Conservation (phyloP, 208 protist genomes). For the Giardia duodenalis region DNA sequence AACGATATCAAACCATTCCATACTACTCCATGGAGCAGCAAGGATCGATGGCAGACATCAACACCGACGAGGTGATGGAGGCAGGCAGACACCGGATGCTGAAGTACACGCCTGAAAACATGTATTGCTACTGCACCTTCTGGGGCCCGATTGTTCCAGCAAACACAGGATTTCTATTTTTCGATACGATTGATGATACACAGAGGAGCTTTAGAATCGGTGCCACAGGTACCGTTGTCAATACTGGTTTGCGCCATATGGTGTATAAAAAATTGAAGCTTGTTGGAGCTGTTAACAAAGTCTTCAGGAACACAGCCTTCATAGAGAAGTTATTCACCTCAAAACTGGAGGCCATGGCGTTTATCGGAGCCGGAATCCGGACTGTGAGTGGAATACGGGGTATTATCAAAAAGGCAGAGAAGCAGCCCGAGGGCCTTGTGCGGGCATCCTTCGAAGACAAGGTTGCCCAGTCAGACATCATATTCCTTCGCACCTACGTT, state of each 20-base stretch:
- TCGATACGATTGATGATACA: conserved; percentile 34
- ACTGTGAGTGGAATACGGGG: conserved; percentile 92
- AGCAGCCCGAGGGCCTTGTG: conserved; percentile 62
- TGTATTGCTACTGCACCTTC: conserved; percentile 90
- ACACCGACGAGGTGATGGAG: not conserved
- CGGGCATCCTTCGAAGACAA: conserved; percentile 97
- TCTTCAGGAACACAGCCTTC: conserved; percentile 92
- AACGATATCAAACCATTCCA: conserved; percentile 84
- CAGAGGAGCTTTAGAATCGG: conserved; percentile 65
- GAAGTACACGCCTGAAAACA: conserved; percentile 97
- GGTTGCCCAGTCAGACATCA: conserved; percentile 86
- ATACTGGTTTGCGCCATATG: conserved; percentile 66
- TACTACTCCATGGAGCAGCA: conserved; percentile 75
- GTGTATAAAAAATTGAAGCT: conserved; percentile 99
- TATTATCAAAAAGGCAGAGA: conserved; percentile 85
- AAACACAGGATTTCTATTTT: conserved; percentile 61
- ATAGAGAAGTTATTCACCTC: conserved; percentile 70
- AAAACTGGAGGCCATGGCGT: conserved; percentile 69
- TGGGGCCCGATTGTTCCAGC: conserved; percentile 81
- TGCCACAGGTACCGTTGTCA: conserved; percentile 68
- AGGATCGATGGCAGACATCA: conserved; percentile 36
- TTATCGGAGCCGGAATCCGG: conserved; percentile 83
- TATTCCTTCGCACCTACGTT: conserved; percentile 93
- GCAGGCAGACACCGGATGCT: conserved; percentile 61
- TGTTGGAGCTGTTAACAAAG: conserved; percentile 75